A percentile compares a stretch with the other conserved stretches of the same genome.
phyloP scores from a whole-genome alignment of 306 rosid species.

The Quercus mongolica region DNA sequence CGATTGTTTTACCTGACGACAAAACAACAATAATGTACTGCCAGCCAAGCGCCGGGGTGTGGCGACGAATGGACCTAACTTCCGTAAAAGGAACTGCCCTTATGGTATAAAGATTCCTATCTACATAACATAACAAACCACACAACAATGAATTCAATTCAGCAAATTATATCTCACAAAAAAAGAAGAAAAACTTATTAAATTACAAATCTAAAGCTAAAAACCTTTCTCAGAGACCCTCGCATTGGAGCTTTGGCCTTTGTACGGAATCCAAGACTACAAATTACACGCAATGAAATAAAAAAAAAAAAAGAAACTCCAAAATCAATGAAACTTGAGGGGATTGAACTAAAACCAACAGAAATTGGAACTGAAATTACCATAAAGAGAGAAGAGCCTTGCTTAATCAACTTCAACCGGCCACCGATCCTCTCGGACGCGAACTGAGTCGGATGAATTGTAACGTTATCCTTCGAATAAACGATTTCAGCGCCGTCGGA shows the following conservation, averaged over 20 bases:
- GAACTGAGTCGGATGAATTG: conserved; percentile 93
- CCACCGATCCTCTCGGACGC: conserved; percentile 88
- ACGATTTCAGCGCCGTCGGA: conserved; percentile 68
- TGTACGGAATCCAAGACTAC: conserved; percentile 92
- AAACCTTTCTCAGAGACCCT: conserved; percentile 79
- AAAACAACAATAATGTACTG: conserved; percentile 82
- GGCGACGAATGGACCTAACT: conserved; percentile 86
- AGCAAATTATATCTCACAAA: background rate
- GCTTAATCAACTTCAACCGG: conserved; percentile 76
- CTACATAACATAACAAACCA: conserved; percentile 47
- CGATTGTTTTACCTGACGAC: conserved; percentile 59
- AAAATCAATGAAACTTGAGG: background rate
- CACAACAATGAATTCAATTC: conserved; percentile 11
- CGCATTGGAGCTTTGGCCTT: conserved; percentile 62
- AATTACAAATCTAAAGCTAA: conserved; percentile 14
- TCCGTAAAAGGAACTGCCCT: conserved; percentile 75
- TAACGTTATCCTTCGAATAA: conserved; percentile 76
- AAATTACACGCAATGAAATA: background rate
- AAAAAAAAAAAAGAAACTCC: background rate
- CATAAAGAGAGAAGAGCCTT: conserved; percentile 67
- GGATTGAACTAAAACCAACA: background rate
- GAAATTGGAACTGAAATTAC: conserved; percentile 27
- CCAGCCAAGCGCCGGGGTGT: conserved; percentile 90
- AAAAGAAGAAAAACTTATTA: background rate
- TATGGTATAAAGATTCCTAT: conserved; percentile 82